phyloP scores from a whole-genome alignment of 2,329 filamentous ascomycete genomes.

The Apiospora rasikravindrae region DNA sequence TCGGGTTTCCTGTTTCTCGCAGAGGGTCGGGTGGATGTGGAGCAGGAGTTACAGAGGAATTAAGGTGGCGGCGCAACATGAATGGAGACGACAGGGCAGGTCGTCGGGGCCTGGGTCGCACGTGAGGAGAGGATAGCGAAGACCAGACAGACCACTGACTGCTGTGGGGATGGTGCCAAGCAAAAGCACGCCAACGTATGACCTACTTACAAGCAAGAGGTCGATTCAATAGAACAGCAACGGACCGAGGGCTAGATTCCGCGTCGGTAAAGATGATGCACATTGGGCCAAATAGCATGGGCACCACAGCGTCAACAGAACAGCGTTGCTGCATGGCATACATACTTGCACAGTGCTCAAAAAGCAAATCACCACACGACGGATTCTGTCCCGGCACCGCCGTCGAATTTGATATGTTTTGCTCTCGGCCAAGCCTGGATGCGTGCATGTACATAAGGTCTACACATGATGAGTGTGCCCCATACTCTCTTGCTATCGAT shows the following conservation, averaged over 20 bases:
- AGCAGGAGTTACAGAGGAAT: conserved; percentile 2
- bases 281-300: too few species aligned
- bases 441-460: too few species aligned
- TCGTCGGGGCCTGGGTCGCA: background rate
- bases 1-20: background rate
- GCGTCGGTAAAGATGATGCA: too few species aligned
- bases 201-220: too few species aligned
- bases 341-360: background rate
- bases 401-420: background rate
- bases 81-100: background rate
- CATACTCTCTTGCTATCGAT: too few species aligned
- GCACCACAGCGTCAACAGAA: background rate
- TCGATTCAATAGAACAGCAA: too few species aligned
- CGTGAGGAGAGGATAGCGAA: background rate
- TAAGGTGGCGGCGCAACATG: background rate
- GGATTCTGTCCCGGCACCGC: background rate
- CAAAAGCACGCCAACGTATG: too few species aligned
- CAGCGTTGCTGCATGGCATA: background rate
- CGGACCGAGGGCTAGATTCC: too few species aligned
- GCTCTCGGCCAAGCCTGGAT: too few species aligned
- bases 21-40: background rate
- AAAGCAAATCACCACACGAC: background rate
- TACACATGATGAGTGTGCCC: too few species aligned
- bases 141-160: background rate
- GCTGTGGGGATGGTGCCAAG: background rate